A percentile compares a stretch with the other conserved stretches of the same genome.
phyloP scores from a whole-genome alignment of 805 yeast species.

The Metschnikowia drakensbergensis region DNA sequence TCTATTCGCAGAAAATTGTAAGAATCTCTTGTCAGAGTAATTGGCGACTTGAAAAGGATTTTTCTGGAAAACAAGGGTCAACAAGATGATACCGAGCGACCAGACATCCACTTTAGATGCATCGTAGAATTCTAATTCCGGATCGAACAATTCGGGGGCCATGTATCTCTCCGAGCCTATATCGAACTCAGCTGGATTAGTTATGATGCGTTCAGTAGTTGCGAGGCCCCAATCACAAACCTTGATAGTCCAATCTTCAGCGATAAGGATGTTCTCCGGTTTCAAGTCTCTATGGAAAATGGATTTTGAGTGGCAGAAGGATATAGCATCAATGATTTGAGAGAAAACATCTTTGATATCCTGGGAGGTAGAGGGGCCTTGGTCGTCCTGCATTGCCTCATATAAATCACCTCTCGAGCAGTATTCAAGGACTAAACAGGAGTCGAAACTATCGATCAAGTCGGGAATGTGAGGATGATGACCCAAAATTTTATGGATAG shows the following conservation, averaged over 20 bases:
- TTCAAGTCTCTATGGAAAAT: constrained; percentile 56
- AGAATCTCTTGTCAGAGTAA: constrained; percentile 73
- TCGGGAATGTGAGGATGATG: constrained; percentile 43
- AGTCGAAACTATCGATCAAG: constrained; percentile 48
- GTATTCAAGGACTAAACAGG: constrained; percentile 63
- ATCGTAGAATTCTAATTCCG: constrained; percentile 55
- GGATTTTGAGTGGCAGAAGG: constrained; percentile 45
- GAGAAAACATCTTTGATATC: constrained; percentile 53
- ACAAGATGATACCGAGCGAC: constrained; percentile 81
- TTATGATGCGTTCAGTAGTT: constrained; percentile 48
- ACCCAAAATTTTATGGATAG: constrained; percentile 61
- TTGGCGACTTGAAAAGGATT: constrained; percentile 83
- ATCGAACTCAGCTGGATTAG: constrained; percentile 60
- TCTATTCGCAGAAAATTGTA: constrained; percentile 81
- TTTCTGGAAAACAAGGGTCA: constrained; percentile 83
- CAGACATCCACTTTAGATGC: constrained; percentile 83
- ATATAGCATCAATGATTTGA: constrained; percentile 49
- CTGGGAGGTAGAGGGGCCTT: constrained; percentile 57
- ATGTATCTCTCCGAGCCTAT: constrained; percentile 88
- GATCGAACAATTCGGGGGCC: constrained; percentile 90
- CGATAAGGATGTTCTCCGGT: constrained; percentile 53
- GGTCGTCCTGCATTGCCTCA: constrained; percentile 64
- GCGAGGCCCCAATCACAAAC: constrained; percentile 61
- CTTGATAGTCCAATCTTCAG: constrained; percentile 51
- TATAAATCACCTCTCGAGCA: constrained; percentile 86